Conservation (phyloP, 768 basidiomycete species). For the Rhodotorula taiwanensis region DNA sequence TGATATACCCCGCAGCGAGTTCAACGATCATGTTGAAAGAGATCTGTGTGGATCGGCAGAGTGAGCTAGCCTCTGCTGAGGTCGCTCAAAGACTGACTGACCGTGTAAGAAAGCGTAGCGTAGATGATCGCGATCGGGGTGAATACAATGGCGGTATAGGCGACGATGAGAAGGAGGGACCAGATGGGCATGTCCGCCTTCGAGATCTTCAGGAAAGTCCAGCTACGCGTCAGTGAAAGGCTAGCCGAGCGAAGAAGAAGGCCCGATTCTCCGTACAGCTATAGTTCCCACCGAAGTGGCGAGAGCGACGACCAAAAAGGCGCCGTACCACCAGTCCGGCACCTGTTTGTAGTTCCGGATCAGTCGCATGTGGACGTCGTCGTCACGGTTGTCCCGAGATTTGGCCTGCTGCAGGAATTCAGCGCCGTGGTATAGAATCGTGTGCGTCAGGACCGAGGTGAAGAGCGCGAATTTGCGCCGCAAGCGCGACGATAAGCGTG, state of each 20-base stretch:
- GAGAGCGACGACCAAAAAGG: constrained; percentile 62
- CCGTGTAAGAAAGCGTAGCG: constrained; percentile 81
- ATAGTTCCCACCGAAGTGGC: constrained; percentile 59
- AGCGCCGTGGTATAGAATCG: constrained; percentile 81
- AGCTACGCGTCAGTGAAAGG: background rate
- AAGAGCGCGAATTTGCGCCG: constrained; percentile 72
- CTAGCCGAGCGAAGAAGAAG: background rate
- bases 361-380: constrained; percentile 90
- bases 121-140: constrained; percentile 85
- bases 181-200: constrained; percentile 79
- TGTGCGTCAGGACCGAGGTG: constrained; percentile 82
- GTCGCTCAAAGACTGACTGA: too few species aligned
- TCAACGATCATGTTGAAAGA: constrained; percentile 69
- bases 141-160: constrained; percentile 71
- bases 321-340: constrained; percentile 72
- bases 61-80: too few species aligned
- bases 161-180: constrained; percentile 63
- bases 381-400: too few species aligned
- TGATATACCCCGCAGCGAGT: constrained; percentile 77
- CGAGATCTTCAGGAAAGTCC: constrained; percentile 56
- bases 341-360: constrained; percentile 92
- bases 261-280: too few species aligned
- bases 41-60: background rate
- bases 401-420: too few species aligned
- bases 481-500: constrained; percentile 82